Conservation (phyloP, 257 asterid genomes). For the Cynanchum wilfordii region DNA sequence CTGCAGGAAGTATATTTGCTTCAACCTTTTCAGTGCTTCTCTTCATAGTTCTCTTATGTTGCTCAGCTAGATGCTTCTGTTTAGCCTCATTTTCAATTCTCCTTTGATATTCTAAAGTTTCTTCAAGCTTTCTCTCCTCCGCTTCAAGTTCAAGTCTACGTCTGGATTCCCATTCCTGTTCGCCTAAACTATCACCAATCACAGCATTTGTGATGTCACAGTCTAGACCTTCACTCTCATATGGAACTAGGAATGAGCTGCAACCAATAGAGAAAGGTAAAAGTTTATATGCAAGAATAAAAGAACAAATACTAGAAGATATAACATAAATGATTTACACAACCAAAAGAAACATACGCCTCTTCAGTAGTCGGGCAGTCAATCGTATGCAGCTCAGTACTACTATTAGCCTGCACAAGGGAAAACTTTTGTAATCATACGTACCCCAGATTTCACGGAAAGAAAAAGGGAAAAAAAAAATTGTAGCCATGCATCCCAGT, state of each 20-base stretch:
- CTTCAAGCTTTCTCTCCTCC: conserved; percentile 97
- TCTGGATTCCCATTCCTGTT: conserved; percentile 64
- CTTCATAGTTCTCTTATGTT: conserved; percentile 37
- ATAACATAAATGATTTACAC: conserved; percentile 8
- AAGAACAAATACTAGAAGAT: conserved; percentile 1
- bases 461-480: too few relatives aligned
- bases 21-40: conserved; percentile 32
- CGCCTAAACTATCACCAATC: conserved; percentile 39
- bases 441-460: conserved; percentile 3
- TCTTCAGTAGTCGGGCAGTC: conserved; percentile 49
- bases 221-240: conserved; percentile 38
- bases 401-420: conserved; percentile 49
- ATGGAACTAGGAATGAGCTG: conserved; percentile 55
- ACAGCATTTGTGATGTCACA: conserved; percentile 35
- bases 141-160: conserved; percentile 86
- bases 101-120: conserved; percentile 92
- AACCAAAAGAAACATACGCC: conserved; percentile 42
- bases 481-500: background rate
- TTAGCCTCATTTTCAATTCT: conserved; percentile 94
- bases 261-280: conserved; percentile 27
- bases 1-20: conserved; percentile 26
- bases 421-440: conserved; percentile 18
- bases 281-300: conserved; percentile 2
- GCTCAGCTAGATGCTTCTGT: conserved; percentile 81
- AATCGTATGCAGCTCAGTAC: conserved; percentile 39